These are phyloP conservation scores for Hypocreales sp. DNA, from an alignment of 2,329 filamentous ascomycete genomes.

Conservation along the genomic window DNA sequence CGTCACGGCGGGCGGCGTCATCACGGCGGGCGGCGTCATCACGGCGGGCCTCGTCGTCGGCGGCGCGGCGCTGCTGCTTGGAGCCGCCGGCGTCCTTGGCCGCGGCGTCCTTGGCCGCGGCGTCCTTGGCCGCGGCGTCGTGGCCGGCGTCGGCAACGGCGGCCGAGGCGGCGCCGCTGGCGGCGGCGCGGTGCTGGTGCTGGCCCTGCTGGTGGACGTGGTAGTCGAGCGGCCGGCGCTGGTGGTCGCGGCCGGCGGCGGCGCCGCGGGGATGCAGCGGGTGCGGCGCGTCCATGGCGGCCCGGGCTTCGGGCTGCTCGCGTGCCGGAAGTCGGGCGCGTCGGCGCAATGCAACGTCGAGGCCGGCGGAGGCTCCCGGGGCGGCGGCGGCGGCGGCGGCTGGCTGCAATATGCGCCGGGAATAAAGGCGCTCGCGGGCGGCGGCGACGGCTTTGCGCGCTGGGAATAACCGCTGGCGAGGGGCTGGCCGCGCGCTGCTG, in stretches of 20 bases:
- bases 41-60: not conserved
- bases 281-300: too few species aligned
- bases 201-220: not conserved
- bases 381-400: too few species aligned
- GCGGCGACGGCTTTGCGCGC: slow-evolving; percentile 8
- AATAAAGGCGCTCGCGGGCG: slow-evolving; percentile 1
- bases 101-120: not conserved
- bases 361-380: too few species aligned
- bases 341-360: too few species aligned
- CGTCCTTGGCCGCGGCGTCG: not conserved
- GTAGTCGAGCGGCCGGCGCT: not conserved
- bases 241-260: slow-evolving; percentile 1
- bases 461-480: slow-evolving; percentile 19
- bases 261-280: slow-evolving; percentile 11
- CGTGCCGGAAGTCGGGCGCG: too few species aligned
- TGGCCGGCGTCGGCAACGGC: not conserved
- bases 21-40: not conserved
- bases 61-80: not conserved
- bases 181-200: not conserved
- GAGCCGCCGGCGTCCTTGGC: not conserved
- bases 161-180: not conserved
- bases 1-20: slow-evolving; percentile 1
- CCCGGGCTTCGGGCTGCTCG: too few species aligned
- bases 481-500: too few species aligned
- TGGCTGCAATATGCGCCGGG: too few species aligned